Evolutionary conservation across 768 basidiomycete genomes (phyloP).

Genomic region (Mycena crocata): DNA sequence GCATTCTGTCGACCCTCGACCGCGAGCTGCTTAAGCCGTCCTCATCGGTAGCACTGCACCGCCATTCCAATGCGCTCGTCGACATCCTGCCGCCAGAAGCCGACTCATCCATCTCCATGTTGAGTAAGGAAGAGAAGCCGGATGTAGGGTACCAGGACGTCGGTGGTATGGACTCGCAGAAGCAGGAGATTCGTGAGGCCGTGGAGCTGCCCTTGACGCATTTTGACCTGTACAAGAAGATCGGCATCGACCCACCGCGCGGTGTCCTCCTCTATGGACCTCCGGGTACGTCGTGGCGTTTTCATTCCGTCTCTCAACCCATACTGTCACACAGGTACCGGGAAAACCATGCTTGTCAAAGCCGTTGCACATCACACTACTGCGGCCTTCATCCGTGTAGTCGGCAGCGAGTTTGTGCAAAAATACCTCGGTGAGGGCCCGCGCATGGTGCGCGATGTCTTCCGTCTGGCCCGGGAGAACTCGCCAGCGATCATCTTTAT

Average conservation of each 20-base stretch:
- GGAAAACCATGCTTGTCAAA: conserved; percentile 99
- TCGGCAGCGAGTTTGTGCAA: conserved; percentile 98
- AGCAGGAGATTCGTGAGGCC: conserved; percentile 98
- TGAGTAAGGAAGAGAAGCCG: conserved; percentile 93
- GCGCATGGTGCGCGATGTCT: conserved; percentile 99
- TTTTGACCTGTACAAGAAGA: conserved; percentile 98
- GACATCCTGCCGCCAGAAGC: conserved; percentile 99
- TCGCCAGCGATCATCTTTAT: conserved; percentile 99
- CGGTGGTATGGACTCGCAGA: conserved; percentile 97
- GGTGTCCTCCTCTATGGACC: conserved; percentile 98
- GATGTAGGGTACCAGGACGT: conserved; percentile 95
- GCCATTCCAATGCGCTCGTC: conserved; percentile 98
- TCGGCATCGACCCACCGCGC: conserved; percentile 98
- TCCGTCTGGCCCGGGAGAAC: conserved; percentile 97
- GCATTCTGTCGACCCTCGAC: conserved; percentile 96
- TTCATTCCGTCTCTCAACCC: conserved; percentile 2
- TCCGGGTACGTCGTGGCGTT: conserved; percentile 69
- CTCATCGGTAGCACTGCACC: conserved; percentile 97
- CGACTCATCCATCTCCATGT: conserved; percentile 96
- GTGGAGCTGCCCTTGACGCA: conserved; percentile 97
- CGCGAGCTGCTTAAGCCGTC: conserved; percentile 97
- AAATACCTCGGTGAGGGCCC: conserved; percentile 99
- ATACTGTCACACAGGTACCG: conserved; percentile 74
- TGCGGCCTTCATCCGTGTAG: conserved; percentile 97
- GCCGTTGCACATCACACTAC: conserved; percentile 99